Evolutionary conservation across 2,329 filamentous ascomycete species (phyloP).

Genomic region (Stromatinia cepivora): DNA sequence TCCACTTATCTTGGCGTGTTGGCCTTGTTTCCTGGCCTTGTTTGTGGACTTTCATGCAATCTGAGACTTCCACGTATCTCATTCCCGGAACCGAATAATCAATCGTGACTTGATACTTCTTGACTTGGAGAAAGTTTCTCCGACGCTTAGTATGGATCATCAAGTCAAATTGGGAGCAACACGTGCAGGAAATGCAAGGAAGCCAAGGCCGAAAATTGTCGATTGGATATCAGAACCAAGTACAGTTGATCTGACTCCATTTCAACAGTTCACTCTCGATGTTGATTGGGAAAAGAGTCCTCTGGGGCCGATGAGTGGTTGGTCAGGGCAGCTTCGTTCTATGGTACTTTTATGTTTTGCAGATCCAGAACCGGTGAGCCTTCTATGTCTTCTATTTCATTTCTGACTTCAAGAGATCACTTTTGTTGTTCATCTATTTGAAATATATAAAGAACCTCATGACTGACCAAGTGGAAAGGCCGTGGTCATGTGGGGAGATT

Average conservation of each 20-base stretch:
- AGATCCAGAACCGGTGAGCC: slow-evolving; percentile 59
- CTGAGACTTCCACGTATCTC: not conserved
- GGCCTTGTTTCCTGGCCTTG: not conserved
- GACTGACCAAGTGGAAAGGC: slow-evolving; percentile 42
- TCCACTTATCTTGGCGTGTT: not conserved
- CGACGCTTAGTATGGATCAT: not conserved
- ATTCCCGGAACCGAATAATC: not conserved
- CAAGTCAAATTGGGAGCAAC: not conserved
- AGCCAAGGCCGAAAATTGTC: slow-evolving; percentile 25
- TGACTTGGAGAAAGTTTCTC: not conserved
- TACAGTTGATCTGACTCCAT: slow-evolving; percentile 28
- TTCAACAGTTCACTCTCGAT: slow-evolving; percentile 38
- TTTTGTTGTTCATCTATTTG: not conserved
- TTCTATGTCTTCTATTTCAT: not conserved
- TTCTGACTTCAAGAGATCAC: not conserved
- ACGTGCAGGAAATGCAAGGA: not conserved
- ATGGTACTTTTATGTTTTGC: slow-evolving; percentile 81
- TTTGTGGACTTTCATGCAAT: not conserved
- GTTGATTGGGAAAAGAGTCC: slow-evolving; percentile 72
- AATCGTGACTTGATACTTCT: not conserved
- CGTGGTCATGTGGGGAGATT: slow-evolving; percentile 74
- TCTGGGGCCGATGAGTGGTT: slow-evolving; percentile 66
- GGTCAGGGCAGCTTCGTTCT: slow-evolving; percentile 69
- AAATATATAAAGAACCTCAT: not conserved
- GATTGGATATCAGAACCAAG: slow-evolving; percentile 33